A percentile compares a stretch with the other conserved stretches of the same genome.
These are phyloP conservation scores for Fragaria iinumae DNA, from an alignment of 306 rosid genomes.

Conservation along the genomic window DNA sequence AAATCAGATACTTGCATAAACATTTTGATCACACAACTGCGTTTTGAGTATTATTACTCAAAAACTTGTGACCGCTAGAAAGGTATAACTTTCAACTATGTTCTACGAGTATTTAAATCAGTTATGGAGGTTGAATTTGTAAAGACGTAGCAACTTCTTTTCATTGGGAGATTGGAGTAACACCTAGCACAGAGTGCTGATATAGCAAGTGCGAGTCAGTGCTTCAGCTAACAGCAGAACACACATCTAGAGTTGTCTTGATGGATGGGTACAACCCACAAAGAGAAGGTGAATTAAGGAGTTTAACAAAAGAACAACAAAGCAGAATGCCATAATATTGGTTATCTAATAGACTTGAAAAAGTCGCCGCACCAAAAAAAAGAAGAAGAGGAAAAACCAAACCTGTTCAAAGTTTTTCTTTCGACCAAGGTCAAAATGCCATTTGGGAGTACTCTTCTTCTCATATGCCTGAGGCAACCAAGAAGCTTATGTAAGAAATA, in stretches of 20 bases:
- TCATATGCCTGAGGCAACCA: conserved; percentile 57
- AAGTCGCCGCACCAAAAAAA: too few relatives aligned
- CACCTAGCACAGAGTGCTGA: background rate
- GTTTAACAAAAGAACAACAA: background rate
- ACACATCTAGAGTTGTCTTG: background rate
- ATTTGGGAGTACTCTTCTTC: conserved; percentile 43
- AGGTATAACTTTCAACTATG: background rate
- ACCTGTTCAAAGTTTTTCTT: conserved; percentile 70
- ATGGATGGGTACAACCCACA: background rate
- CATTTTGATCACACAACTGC: background rate
- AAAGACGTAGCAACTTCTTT: background rate
- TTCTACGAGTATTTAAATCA: background rate
- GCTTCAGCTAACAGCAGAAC: background rate
- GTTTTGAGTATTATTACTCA: background rate
- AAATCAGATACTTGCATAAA: background rate
- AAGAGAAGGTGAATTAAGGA: background rate
- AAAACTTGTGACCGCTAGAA: background rate
- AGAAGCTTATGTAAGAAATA: conserved; percentile 17
- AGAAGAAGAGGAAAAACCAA: conserved; percentile 20
- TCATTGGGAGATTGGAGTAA: background rate
- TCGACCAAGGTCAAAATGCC: conserved; percentile 71
- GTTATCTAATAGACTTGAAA: background rate
- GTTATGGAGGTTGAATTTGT: background rate
- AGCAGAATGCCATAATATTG: background rate
- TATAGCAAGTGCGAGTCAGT: background rate